Conservation (phyloP, 2,329 filamentous ascomycete species). For the Thermothelomyces thermophilus region DNA sequence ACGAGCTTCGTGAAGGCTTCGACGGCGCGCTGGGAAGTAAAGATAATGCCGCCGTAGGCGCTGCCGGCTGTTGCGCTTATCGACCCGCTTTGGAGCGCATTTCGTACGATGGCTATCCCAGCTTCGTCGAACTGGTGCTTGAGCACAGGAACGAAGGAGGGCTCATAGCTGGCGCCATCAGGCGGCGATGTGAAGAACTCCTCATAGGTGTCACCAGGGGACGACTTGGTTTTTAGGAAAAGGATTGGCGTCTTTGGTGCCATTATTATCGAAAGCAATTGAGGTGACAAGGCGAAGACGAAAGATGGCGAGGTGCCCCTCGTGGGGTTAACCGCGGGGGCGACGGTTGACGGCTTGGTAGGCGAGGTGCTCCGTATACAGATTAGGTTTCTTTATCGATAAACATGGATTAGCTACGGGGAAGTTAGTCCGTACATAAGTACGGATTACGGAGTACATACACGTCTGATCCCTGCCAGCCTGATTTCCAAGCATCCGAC, state of each 20-base stretch:
- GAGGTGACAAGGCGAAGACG: not conserved
- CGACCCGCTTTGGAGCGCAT: conserved; percentile 39
- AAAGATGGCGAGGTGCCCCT: not conserved
- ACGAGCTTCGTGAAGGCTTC: conserved; percentile 66
- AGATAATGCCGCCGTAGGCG: conserved; percentile 69
- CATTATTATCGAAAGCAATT: conserved; percentile 8
- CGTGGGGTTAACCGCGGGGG: not conserved
- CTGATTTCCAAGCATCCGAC: conserved; percentile 6
- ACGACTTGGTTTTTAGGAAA: conserved; percentile 71
- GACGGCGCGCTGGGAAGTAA: conserved; percentile 77
- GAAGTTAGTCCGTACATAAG: no score
- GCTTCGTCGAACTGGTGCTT: conserved; percentile 60
- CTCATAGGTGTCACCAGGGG: conserved; percentile 64
- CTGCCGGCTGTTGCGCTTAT: conserved; percentile 36
- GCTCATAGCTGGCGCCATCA: conserved; percentile 45
- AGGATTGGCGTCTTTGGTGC: conserved; percentile 49
- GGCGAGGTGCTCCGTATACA: no score
- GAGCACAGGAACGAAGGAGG: conserved; percentile 69
- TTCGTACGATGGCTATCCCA: conserved; percentile 48
- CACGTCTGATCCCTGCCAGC: no score
- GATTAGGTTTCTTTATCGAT: conserved; percentile 4
- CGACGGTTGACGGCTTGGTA: no score
- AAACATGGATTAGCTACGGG: no score
- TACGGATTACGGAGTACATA: no score
- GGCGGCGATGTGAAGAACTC: conserved; percentile 52